Conservation (phyloP, 1,139 yeast species). For the Kodamaea sp. region DNA sequence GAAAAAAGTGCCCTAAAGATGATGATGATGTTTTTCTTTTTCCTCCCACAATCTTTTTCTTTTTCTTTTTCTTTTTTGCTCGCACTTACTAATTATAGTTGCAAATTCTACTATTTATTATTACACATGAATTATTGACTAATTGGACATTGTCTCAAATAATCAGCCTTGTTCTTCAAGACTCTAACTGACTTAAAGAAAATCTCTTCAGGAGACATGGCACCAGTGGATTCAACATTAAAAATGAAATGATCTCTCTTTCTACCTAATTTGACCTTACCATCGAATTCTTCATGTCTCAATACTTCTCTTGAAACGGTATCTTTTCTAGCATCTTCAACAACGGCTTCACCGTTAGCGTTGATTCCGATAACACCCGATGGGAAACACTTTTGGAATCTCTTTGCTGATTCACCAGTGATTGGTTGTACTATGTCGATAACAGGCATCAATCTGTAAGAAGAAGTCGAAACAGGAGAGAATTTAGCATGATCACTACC, state of each 20-base stretch:
- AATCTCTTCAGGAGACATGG: constrained; percentile 94
- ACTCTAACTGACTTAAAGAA: constrained; percentile 86
- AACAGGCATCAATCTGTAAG: constrained; percentile 92
- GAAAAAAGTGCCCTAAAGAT: neutral
- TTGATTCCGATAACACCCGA: constrained; percentile 84
- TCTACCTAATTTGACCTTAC: constrained; percentile 87
- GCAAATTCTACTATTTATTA: constrained; percentile 3
- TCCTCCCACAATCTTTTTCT: neutral
- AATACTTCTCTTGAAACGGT: constrained; percentile 95
- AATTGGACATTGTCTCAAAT: constrained; percentile 74
- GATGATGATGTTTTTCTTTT: too few relatives aligned
- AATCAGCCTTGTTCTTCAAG: constrained; percentile 80
- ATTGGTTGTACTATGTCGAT: constrained; percentile 77
- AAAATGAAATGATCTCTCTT: constrained; percentile 89
- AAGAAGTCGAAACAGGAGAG: constrained; percentile 95
- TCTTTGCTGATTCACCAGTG: constrained; percentile 69
- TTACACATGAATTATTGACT: constrained; percentile 40
- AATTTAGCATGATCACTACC: constrained; percentile 97
- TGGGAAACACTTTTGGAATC: constrained; percentile 87
- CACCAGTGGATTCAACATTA: constrained; percentile 92
- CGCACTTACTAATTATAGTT: neutral
- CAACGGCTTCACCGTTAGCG: constrained; percentile 67
- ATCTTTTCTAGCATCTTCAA: constrained; percentile 85
- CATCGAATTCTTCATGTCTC: constrained; percentile 86
- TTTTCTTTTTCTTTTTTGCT: neutral